phyloP scores from a whole-genome alignment of 116 monocot genomes.

The Posidonia oceanica region DNA sequence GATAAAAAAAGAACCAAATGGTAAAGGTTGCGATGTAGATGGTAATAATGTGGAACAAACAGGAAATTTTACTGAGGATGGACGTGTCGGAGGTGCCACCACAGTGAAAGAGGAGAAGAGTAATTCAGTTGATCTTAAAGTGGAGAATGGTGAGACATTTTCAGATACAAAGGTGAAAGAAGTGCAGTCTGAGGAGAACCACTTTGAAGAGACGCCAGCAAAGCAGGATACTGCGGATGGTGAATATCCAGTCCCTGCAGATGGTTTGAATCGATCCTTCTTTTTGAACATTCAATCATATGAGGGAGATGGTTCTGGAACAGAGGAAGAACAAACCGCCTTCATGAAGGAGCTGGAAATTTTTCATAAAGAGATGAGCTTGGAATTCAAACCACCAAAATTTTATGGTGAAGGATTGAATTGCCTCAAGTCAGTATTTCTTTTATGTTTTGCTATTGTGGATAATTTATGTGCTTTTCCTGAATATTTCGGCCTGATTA shows the following conservation, averaged over 20 bases:
- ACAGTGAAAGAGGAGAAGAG: background rate
- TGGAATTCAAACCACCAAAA: constrained; percentile 94
- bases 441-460: background rate
- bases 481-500: background rate
- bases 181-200: constrained; percentile 10
- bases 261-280: constrained; percentile 9
- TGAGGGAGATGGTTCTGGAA: constrained; percentile 75
- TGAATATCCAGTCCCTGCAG: constrained; percentile 8
- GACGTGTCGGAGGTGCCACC: background rate
- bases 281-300: constrained; percentile 29
- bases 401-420: constrained; percentile 90
- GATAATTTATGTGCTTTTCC: background rate
- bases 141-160: constrained; percentile 20
- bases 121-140: constrained; percentile 9
- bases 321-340: constrained; percentile 77
- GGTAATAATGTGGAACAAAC: background rate
- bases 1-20: background rate
- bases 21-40: background rate
- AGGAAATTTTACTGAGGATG: background rate
- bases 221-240: constrained; percentile 16
- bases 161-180: constrained; percentile 15
- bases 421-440: constrained; percentile 71
- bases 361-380: constrained; percentile 60
- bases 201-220: constrained; percentile 12
- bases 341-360: constrained; percentile 90